Conservation (phyloP, 306 rosid species). For the Cucurbita argyrosperma region DNA sequence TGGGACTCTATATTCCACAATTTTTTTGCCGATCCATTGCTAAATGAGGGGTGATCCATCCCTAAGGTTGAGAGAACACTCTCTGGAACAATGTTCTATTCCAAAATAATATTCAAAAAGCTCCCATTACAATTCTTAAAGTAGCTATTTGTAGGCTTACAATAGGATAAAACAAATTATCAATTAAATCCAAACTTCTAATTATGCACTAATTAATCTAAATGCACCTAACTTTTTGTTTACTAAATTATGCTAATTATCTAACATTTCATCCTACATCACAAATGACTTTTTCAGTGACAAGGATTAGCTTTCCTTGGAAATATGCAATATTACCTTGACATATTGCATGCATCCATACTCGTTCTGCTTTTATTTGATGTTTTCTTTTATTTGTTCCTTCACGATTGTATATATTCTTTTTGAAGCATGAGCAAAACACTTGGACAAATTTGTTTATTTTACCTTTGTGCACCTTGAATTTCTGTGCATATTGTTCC, state of each 20-base stretch:
- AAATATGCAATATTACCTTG: not conserved
- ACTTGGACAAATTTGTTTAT: not conserved
- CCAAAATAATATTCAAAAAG: not conserved
- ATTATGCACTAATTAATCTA: not conserved
- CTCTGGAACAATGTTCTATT: not conserved
- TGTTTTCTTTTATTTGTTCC: too few species aligned
- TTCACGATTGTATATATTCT: too few species aligned
- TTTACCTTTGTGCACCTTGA: not conserved
- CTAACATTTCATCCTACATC: not conserved
- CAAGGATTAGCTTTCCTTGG: not conserved
- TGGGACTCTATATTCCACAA: not conserved
- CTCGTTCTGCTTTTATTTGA: not conserved
- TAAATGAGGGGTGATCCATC: not conserved
- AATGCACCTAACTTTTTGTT: not conserved
- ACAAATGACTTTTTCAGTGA: not conserved
- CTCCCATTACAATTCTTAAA: not conserved
- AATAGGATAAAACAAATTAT: too few species aligned
- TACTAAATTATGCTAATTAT: too few species aligned
- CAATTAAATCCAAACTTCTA: not conserved
- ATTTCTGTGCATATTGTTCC: not conserved
- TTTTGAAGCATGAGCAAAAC: not conserved
- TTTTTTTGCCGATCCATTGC: not conserved
- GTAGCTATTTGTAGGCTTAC: not conserved
- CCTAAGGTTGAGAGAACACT: not conserved
- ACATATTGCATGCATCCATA: too few species aligned